Percentiles rank a stretch among this genome's conserved stretches.
These are phyloP conservation scores for Metschnikowia picachoensis DNA, from an alignment of 805 yeast species.

Conservation along the genomic window DNA sequence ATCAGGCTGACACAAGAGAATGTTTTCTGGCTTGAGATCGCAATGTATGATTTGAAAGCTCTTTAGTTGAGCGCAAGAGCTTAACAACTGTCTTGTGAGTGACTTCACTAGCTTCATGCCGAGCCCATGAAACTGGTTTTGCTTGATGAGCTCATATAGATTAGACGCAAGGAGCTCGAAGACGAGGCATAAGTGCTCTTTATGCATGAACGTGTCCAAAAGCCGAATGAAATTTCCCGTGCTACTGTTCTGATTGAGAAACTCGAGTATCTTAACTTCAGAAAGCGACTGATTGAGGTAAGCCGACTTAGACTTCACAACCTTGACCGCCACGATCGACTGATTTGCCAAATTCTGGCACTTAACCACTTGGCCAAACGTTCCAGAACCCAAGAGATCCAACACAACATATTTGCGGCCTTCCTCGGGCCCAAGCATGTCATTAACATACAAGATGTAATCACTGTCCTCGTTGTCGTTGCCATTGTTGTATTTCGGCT, in stretches of 20 bases:
- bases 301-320: conserved; percentile 88
- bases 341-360: conserved; percentile 79
- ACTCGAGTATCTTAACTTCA: conserved; percentile 83
- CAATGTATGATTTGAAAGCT: conserved; percentile 87
- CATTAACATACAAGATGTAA: conserved; percentile 91
- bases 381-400: conserved; percentile 92
- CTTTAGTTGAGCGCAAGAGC: conserved; percentile 75
- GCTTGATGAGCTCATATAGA: conserved; percentile 84
- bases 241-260: conserved; percentile 63
- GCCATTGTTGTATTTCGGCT: conserved; percentile 77
- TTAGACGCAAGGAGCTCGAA: conserved; percentile 87
- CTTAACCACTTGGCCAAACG: conserved; percentile 97
- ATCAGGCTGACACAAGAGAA: conserved; percentile 73
- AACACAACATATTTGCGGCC: conserved; percentile 83
- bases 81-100: conserved; percentile 77
- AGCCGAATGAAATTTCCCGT: conserved; percentile 73
- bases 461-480: conserved; percentile 85
- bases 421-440: conserved; percentile 81
- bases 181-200: conserved; percentile 87
- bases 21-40: conserved; percentile 95
- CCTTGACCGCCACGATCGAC: conserved; percentile 90
- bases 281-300: conserved; percentile 87
- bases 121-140: conserved; percentile 90
- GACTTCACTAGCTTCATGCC: conserved; percentile 73
- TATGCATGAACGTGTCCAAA: conserved; percentile 86